Evolutionary conservation across 169 alveolate species (phyloP).

Genomic region (Eimeria praecox): DNA sequence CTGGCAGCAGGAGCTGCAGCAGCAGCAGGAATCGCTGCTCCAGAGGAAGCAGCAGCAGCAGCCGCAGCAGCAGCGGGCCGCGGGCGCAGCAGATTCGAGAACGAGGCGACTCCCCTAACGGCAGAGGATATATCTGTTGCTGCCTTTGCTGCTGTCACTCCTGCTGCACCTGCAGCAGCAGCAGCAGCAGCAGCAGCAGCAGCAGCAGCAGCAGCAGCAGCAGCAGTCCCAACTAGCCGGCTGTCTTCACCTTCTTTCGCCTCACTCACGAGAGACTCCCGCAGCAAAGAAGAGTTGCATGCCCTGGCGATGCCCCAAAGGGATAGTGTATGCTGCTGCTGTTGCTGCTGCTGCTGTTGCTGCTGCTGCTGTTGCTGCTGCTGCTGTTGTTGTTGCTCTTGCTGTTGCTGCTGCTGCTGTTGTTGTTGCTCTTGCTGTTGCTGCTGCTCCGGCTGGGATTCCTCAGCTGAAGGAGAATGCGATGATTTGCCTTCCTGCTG

Average conservation of each 20-base stretch:
- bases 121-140: not conserved
- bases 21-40: not conserved
- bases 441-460: not conserved
- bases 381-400: no score
- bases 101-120: not conserved
- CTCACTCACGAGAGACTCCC: not conserved
- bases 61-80: not conserved
- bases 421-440: no score
- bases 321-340: not conserved
- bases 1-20: not conserved
- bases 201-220: not conserved
- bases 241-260: not conserved
- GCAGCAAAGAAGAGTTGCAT: constrained; percentile 1
- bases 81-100: constrained; percentile 16
- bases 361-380: not conserved
- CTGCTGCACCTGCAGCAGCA: not conserved
- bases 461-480: not conserved
- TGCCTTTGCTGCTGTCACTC: not conserved
- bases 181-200: not conserved
- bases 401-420: not conserved
- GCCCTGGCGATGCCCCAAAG: constrained; percentile 6
- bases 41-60: not conserved
- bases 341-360: not conserved
- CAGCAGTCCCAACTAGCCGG: not conserved
- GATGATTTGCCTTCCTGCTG: not conserved